Conservation (phyloP, 306 rosid species). For the Boehmeria nivea region DNA sequence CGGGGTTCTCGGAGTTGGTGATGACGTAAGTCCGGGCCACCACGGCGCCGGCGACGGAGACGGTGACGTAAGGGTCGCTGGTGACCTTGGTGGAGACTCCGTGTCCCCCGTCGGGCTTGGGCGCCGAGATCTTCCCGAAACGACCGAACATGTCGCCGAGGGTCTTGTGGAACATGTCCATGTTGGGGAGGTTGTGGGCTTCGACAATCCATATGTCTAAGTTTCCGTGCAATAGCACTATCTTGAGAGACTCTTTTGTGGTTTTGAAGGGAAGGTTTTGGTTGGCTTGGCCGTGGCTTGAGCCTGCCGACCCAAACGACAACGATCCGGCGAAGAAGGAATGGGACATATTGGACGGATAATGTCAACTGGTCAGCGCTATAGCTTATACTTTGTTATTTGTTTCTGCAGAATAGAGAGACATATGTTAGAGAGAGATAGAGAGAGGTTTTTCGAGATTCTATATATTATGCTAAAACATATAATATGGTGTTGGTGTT, state of each 20-base stretch:
- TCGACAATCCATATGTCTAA: slow-evolving; percentile 50
- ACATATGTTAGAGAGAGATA: too few species aligned
- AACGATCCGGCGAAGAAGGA: slow-evolving; percentile 31
- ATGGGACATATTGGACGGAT: too few species aligned
- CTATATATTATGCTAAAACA: too few species aligned
- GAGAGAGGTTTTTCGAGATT: too few species aligned
- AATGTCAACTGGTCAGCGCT: too few species aligned
- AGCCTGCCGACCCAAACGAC: slow-evolving; percentile 47
- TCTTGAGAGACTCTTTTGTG: slow-evolving; percentile 37
- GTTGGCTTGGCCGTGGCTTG: slow-evolving; percentile 55
- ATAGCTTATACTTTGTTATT: too few species aligned
- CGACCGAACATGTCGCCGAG: slow-evolving; percentile 42
- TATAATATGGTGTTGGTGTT: too few species aligned
- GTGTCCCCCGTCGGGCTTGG: slow-evolving; percentile 33
- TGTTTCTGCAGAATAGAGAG: too few species aligned
- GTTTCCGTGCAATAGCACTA: slow-evolving; percentile 64
- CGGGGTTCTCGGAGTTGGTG: slow-evolving; percentile 60
- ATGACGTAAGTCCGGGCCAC: slow-evolving; percentile 79
- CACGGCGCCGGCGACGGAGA: slow-evolving; percentile 56
- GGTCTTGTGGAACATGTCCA: slow-evolving; percentile 61
- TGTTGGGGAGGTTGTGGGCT: slow-evolving; percentile 73
- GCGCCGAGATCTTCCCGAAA: slow-evolving; percentile 23
- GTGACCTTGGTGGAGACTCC: slow-evolving; percentile 28
- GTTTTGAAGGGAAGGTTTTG: slow-evolving; percentile 52
- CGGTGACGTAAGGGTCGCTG: slow-evolving; percentile 80